phyloP scores from a whole-genome alignment of 306 rosid genomes.

The Cicer judaicum region DNA sequence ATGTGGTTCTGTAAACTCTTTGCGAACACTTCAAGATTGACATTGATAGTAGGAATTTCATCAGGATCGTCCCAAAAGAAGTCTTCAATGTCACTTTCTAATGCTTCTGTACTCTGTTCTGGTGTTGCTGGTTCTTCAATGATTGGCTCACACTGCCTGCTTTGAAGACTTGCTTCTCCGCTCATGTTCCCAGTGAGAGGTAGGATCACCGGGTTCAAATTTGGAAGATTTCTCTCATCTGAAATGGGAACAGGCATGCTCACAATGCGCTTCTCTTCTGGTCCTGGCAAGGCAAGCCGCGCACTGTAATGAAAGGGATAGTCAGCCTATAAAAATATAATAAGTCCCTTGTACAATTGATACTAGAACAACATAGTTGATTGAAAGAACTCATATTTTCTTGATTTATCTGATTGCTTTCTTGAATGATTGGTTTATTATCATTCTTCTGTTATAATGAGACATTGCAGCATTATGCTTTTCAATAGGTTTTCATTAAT shows the following conservation, averaged over 20 bases:
- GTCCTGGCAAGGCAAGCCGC: conserved; percentile 91
- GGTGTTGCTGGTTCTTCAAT: conserved; percentile 92
- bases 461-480: background rate
- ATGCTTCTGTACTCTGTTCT: conserved; percentile 58
- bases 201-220: conserved; percentile 53
- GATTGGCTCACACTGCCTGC: conserved; percentile 72
- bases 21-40: conserved; percentile 55
- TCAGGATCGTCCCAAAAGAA: conserved; percentile 65
- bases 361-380: conserved; percentile 7
- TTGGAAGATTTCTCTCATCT: conserved; percentile 48
- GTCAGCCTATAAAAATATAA: conserved; percentile 38
- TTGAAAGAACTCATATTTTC: conserved; percentile 18
- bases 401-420: conserved; percentile 20
- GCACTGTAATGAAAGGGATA: conserved; percentile 67
- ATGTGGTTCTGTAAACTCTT: conserved; percentile 50
- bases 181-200: conserved; percentile 54
- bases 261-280: conserved; percentile 73
- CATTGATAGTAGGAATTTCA: conserved; percentile 63
- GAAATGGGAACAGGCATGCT: conserved; percentile 51
- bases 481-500: conserved; percentile 8
- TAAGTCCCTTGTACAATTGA: conserved; percentile 12
- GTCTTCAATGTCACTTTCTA: conserved; percentile 86
- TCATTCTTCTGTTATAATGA: background rate
- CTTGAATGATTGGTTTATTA: conserved; percentile 7
- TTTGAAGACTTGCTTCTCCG: conserved; percentile 43